Evolutionary conservation across 768 basidiomycete genomes (phyloP).

Genomic region (Cystobasidium onofrii): DNA sequence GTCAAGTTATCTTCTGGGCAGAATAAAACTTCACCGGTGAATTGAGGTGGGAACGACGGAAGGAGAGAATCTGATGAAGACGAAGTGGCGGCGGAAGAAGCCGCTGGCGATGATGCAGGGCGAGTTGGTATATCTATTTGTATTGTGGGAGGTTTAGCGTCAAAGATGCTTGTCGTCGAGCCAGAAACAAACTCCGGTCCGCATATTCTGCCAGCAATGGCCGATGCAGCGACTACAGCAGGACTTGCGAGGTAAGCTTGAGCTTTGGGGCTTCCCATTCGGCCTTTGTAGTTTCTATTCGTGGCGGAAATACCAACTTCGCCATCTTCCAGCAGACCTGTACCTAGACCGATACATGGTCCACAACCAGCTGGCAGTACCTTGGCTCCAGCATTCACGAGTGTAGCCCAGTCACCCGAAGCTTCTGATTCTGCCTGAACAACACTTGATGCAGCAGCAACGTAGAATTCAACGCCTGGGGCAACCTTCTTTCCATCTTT

Average conservation of each 20-base stretch:
- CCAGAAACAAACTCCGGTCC: constrained; percentile 61
- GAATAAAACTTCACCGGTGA: constrained; percentile 80
- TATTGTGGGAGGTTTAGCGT: constrained; percentile 26
- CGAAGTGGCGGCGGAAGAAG: constrained; percentile 40
- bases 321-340: constrained; percentile 84
- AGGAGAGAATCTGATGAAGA: constrained; percentile 59
- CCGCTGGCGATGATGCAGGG: constrained; percentile 42
- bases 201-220: constrained; percentile 81
- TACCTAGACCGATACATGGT: constrained; percentile 93
- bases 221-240: constrained; percentile 92
- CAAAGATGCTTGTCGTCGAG: constrained; percentile 45
- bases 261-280: constrained; percentile 94
- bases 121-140: constrained; percentile 41
- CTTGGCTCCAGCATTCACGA: constrained; percentile 82
- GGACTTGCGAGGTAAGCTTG: constrained; percentile 93
- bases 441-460: constrained; percentile 84
- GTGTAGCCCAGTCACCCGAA: constrained; percentile 75
- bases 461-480: constrained; percentile 87
- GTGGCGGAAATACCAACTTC: constrained; percentile 95
- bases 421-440: constrained; percentile 85
- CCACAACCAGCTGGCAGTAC: constrained; percentile 92
- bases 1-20: constrained; percentile 94
- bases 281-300: constrained; percentile 96
- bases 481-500: constrained; percentile 54
- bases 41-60: constrained; percentile 70